Percentiles rank a stretch among this genome's conserved stretches.
Conservation (phyloP, 257 asterid species). For the Misopates orontium region DNA sequence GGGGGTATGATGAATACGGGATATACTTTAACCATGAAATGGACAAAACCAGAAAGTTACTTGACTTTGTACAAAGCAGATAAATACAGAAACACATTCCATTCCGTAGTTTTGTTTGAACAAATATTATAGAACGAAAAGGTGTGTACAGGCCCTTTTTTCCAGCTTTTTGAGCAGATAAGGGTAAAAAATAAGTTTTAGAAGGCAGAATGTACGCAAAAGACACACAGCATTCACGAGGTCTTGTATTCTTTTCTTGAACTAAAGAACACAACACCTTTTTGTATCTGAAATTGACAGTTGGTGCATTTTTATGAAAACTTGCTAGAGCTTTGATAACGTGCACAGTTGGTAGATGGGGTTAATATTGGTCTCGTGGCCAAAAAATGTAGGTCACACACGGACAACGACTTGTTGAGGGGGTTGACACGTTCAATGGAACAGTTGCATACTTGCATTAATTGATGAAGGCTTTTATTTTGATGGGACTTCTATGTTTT, state of each 20-base stretch:
- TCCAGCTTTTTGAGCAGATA: slow-evolving; percentile 18
- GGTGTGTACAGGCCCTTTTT: no score
- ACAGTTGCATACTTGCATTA: not conserved
- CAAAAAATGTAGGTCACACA: not conserved
- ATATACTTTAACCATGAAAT: not conserved
- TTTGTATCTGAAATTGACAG: slow-evolving; percentile 2
- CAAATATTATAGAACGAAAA: no score
- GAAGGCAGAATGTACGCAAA: slow-evolving; percentile 17
- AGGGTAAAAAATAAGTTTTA: slow-evolving; percentile 35
- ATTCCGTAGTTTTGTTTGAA: slow-evolving; percentile 12
- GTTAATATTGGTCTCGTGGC: slow-evolving; percentile 21
- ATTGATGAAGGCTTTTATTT: not conserved
- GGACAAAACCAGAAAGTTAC: slow-evolving; percentile 24
- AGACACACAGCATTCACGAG: slow-evolving; percentile 41
- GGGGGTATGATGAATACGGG: no score
- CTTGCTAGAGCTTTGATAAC: slow-evolving; percentile 19
- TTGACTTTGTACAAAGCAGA: slow-evolving; percentile 22
- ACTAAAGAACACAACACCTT: not conserved
- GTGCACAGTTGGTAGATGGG: slow-evolving; percentile 32
- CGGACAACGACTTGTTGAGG: slow-evolving; percentile 10
- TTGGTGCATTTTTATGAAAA: slow-evolving; percentile 22
- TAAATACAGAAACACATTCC: slow-evolving; percentile 4
- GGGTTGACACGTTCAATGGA: slow-evolving; percentile 3
- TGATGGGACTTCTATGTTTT: not conserved
- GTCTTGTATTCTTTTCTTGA: slow-evolving; percentile 17